Conservation (phyloP, 2,329 filamentous ascomycete genomes). For the Fusarium sororula region DNA sequence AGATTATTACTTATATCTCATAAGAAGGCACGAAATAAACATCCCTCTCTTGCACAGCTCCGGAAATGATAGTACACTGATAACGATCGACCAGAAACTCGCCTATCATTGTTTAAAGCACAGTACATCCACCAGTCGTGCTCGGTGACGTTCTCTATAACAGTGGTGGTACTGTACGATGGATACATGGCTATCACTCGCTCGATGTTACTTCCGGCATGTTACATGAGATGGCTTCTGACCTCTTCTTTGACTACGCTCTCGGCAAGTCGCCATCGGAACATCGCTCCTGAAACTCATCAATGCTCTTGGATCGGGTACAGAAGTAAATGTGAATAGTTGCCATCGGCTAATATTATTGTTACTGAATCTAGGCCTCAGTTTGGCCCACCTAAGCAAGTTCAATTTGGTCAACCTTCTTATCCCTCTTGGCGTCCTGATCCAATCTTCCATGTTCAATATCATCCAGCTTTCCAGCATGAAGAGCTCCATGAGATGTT, state of each 20-base stretch:
- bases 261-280: not conserved
- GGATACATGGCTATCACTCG: not conserved
- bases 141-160: not conserved
- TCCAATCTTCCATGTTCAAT: constrained; percentile 10
- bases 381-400: not conserved
- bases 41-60: not conserved
- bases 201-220: not conserved
- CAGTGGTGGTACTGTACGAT: no score
- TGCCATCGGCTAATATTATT: not conserved
- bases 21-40: rapidly evolving
- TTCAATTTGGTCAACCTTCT: constrained; percentile 29
- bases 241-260: no score
- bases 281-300: not conserved
- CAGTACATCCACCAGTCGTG: not conserved
- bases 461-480: constrained; percentile 13
- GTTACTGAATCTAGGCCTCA: no score
- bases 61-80: not conserved
- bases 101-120: not conserved
- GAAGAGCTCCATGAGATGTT: not conserved
- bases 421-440: constrained; percentile 13
- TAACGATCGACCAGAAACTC: not conserved
- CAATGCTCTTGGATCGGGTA: not conserved
- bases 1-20: no score
- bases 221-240: not conserved
- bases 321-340: not conserved